Conservation (phyloP, 768 basidiomycete genomes). For the Leccinum variicolor region DNA sequence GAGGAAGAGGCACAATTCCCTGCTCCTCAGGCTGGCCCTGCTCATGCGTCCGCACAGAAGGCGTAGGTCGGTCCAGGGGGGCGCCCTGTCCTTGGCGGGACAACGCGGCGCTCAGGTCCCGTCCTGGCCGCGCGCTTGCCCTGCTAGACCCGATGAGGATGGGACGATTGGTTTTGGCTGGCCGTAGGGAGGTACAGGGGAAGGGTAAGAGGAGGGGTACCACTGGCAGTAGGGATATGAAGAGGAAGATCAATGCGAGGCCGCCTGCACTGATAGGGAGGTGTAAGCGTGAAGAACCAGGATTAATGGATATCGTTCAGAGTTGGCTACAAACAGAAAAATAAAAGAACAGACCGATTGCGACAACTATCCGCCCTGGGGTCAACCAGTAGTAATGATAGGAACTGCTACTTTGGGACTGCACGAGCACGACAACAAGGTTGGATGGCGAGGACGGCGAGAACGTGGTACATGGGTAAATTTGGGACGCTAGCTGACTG, state of each 20-base stretch:
- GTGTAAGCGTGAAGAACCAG: background rate
- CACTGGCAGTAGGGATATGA: conserved; percentile 2
- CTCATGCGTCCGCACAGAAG: background rate
- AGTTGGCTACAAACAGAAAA: background rate
- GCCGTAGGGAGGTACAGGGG: background rate
- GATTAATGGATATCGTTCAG: background rate
- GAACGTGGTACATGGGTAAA: background rate
- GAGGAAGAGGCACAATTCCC: background rate
- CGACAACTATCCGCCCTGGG: conserved; percentile 26
- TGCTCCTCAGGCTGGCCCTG: background rate
- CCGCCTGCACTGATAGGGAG: conserved; percentile 5
- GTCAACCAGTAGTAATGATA: conserved; percentile 20
- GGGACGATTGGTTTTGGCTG: background rate
- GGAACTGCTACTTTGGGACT: conserved; percentile 1
- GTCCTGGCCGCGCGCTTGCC: no score
- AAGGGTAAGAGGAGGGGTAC: background rate
- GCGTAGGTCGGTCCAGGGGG: background rate
- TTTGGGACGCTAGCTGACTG: no score
- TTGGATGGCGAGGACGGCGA: background rate
- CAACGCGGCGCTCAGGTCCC: no score
- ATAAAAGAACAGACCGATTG: conserved; percentile 19
- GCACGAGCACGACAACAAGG: conserved; percentile 10
- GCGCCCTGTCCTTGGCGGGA: background rate
- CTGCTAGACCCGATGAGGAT: background rate
- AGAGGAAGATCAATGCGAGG: conserved; percentile 5